Evolutionary conservation across 1,284 basidiomycete species (phyloP).

Genomic region (Rhodotorula sp.): DNA sequence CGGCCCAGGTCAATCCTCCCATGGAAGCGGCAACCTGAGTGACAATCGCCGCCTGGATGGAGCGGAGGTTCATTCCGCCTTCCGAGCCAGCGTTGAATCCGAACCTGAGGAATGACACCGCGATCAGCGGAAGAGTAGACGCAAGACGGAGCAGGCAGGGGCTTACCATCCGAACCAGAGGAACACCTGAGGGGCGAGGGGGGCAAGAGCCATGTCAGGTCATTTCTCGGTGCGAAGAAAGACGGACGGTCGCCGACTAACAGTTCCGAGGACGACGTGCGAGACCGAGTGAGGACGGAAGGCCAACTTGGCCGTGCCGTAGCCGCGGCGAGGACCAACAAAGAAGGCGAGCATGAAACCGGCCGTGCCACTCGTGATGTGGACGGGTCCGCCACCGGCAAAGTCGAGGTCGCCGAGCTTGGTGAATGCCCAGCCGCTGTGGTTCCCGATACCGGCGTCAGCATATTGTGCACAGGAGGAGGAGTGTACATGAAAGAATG

Average conservation of each 20-base stretch:
- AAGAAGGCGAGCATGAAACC: conserved; percentile 88
- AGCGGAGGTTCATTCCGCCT: conserved; percentile 85
- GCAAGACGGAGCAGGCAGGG: background rate
- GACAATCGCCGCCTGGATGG: conserved; percentile 80
- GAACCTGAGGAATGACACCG: conserved; percentile 52
- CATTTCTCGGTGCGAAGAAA: too few relatives aligned
- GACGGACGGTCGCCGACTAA: too few relatives aligned
- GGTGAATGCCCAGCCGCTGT: conserved; percentile 75
- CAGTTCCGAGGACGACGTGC: conserved; percentile 78
- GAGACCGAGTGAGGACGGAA: conserved; percentile 93
- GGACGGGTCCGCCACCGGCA: conserved; percentile 86
- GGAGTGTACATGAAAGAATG: too few relatives aligned
- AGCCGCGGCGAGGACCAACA: conserved; percentile 82
- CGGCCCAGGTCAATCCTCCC: conserved; percentile 82
- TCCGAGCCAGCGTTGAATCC: conserved; percentile 70
- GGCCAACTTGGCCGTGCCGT: conserved; percentile 78
- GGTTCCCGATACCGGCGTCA: conserved; percentile 45
- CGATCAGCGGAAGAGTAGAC: background rate
- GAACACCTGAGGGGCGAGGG: conserved; percentile 53
- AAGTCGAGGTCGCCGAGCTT: conserved; percentile 74
- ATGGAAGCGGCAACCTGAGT: conserved; percentile 77
- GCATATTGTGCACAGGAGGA: too few relatives aligned
- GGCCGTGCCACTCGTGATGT: conserved; percentile 67
- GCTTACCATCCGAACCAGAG: conserved; percentile 86
- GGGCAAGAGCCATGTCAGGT: too few relatives aligned